A percentile compares a stretch with the other conserved stretches of the same genome.
These are phyloP conservation scores for Dioscorea dumetorum DNA, from an alignment of 106 monocot species.

Conservation along the genomic window DNA sequence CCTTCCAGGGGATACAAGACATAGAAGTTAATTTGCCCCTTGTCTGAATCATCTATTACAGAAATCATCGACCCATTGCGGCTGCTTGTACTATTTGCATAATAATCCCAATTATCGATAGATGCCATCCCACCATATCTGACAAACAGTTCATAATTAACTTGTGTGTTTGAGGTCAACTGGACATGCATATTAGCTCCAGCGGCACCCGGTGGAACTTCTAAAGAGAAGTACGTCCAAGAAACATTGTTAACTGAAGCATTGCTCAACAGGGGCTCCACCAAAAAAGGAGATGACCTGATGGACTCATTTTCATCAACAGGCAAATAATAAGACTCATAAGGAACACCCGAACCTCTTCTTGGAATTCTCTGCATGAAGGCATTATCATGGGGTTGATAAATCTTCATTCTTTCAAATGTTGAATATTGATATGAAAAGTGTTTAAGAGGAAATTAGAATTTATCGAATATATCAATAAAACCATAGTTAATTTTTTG, in stretches of 20 bases:
- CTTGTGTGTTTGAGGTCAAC: conserved; percentile 33
- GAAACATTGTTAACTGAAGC: conserved; percentile 32
- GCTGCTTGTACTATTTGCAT: conserved; percentile 38
- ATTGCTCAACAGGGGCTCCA: conserved; percentile 58
- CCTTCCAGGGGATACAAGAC: conserved; percentile 80
- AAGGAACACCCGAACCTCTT: conserved; percentile 35
- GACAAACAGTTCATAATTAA: conserved; percentile 57
- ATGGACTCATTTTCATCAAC: conserved; percentile 14
- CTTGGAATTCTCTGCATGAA: conserved; percentile 52
- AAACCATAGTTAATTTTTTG: too few relatives aligned
- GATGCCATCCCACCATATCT: conserved; percentile 63
- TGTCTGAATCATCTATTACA: conserved; percentile 21
- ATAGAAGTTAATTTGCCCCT: conserved; percentile 55
- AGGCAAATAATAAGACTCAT: conserved; percentile 74
- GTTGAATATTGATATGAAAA: too few relatives aligned
- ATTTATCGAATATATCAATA: too few relatives aligned
- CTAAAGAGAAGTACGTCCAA: conserved; percentile 78
- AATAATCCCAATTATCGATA: conserved; percentile 66
- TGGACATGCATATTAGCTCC: conserved; percentile 68
- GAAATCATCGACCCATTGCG: conserved; percentile 61
- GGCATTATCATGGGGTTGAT: conserved; percentile 8
- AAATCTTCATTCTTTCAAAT: too few relatives aligned
- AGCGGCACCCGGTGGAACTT: conserved; percentile 69
- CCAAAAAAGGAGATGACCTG: conserved; percentile 17
- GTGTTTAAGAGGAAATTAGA: too few relatives aligned